Base-by-base conservation (phyloP, 2,329 filamentous ascomycete species). In the Beauveria sp. region DNA sequence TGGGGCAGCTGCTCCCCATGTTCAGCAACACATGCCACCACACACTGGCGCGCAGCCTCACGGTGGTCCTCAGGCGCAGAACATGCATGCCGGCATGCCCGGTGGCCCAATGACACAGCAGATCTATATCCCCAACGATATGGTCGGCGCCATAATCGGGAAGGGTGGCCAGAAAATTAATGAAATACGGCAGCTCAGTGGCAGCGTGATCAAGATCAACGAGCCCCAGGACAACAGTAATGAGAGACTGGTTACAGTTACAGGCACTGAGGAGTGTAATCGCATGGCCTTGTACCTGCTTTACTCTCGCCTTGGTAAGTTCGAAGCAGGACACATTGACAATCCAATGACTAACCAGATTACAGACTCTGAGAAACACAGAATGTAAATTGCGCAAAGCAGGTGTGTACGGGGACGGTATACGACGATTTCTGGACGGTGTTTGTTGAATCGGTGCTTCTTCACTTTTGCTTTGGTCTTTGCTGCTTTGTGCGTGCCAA, bases 221-320 rank as follows among this genome's bases (percentile, higher is more conserved):
- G 95, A 99, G 74, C 95, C 95, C 1, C 95, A 97, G 74, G 95
- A 98, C 75, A 98, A 96, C 78, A 98, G 91, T 82, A 99, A 98
- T 71, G 95, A 99, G 80, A 88, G 95, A 65, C 81, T 99, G 63
- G 95, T 99, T 62, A 99, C 95, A 18, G 96, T 99, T 68, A 97
- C 95, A 2, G 95, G 95, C 66, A 98, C 95, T 6, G 92, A 96
- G 70, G 95, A 99, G 77, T 97, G 92, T 81, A 99, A 99, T 78
- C 91, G 96, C 71, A 98, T 99, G 93, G 95, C 95, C n/a, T 79
- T 99, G 61, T 99, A 98, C 78, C 97, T 99, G 93, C 85, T 99
- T 60, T 99, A 99, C 77, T 96, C 91, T 63, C 86, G 95, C 82
- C 89, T 99, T 74, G 95, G 95, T 96, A 74, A 79, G 81, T 72